A percentile compares a stretch with the other conserved stretches of the same genome.
Conservation (phyloP, 805 yeast species). For the Clavispora fructus region DNA sequence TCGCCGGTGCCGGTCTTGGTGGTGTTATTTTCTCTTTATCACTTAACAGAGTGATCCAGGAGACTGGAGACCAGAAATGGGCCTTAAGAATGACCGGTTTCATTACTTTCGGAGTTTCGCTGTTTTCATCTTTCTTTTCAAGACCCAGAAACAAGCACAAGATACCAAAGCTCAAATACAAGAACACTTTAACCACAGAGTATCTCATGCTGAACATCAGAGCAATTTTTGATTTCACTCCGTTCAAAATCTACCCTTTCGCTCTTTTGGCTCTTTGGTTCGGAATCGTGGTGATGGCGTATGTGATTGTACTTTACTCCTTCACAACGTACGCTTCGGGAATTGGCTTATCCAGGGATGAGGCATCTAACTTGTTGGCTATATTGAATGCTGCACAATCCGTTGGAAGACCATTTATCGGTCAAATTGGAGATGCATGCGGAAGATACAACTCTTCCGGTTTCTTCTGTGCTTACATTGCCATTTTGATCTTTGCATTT, state of each 20-base stretch:
- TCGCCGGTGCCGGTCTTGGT: slow-evolving; percentile 48
- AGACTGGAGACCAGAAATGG: slow-evolving; percentile 41
- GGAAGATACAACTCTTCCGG: slow-evolving; percentile 41
- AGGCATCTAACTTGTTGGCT: slow-evolving; percentile 31
- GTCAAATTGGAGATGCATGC: slow-evolving; percentile 39
- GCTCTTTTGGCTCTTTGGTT: slow-evolving; percentile 28
- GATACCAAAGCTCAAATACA: slow-evolving; percentile 15
- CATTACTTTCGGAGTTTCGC: slow-evolving; percentile 25
- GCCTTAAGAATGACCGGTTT: slow-evolving; percentile 38
- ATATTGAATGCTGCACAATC: slow-evolving; percentile 39
- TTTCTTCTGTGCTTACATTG: slow-evolving; percentile 16
- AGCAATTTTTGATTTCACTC: slow-evolving; percentile 31
- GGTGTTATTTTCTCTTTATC: slow-evolving; percentile 45
- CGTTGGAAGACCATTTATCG: slow-evolving; percentile 48
- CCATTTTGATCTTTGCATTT: slow-evolving; percentile 27
- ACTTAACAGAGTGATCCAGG: slow-evolving; percentile 33
- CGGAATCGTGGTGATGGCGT: slow-evolving; percentile 33
- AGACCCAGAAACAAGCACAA: slow-evolving; percentile 35
- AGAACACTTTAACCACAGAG: slow-evolving; percentile 17
- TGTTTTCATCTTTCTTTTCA: slow-evolving; percentile 38
- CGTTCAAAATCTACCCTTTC: slow-evolving; percentile 21
- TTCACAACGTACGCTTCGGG: slow-evolving; percentile 35
- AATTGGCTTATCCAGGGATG: slow-evolving; percentile 38
- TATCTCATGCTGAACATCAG: slow-evolving; percentile 19
- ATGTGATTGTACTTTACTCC: slow-evolving; percentile 31